Conservation (phyloP, 75 land plant species). For the Sequoia sempervirens region DNA sequence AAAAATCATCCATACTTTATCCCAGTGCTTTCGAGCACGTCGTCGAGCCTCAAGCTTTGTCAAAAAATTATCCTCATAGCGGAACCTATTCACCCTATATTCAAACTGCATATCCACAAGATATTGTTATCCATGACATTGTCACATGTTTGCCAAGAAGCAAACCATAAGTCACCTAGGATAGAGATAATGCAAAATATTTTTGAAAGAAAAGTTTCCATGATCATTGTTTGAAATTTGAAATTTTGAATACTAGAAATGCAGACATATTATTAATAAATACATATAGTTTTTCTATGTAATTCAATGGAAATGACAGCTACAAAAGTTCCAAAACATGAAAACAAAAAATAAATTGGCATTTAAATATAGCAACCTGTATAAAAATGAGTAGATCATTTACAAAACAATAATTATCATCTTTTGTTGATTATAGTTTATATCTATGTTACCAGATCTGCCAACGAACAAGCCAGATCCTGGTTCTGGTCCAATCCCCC, state of each 20-base stretch:
- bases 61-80: slow-evolving; percentile 46
- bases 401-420: not conserved
- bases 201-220: not conserved
- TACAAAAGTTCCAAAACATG: not conserved
- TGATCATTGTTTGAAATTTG: not conserved
- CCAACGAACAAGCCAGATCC: too few relatives aligned
- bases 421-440: not conserved
- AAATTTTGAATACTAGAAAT: not conserved
- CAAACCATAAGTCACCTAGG: not conserved
- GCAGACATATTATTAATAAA: not conserved
- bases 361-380: not conserved
- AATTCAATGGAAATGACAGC: not conserved
- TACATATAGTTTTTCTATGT: not conserved
- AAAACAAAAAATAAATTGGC: not conserved
- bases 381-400: not conserved
- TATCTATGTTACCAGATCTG: too few relatives aligned
- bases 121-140: not conserved
- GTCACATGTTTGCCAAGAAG: not conserved
- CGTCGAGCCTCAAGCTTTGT: slow-evolving; percentile 30
- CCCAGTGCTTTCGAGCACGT: slow-evolving; percentile 53
- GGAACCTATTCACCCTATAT: slow-evolving; percentile 42
- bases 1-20: slow-evolving; percentile 30
- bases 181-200: not conserved
- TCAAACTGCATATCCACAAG: slow-evolving; percentile 40
- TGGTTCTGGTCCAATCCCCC: too few relatives aligned